Conservation (phyloP, 225 moss, liverwort and hornwort genomes). For the Bryoerythrophyllum caledonicum region DNA sequence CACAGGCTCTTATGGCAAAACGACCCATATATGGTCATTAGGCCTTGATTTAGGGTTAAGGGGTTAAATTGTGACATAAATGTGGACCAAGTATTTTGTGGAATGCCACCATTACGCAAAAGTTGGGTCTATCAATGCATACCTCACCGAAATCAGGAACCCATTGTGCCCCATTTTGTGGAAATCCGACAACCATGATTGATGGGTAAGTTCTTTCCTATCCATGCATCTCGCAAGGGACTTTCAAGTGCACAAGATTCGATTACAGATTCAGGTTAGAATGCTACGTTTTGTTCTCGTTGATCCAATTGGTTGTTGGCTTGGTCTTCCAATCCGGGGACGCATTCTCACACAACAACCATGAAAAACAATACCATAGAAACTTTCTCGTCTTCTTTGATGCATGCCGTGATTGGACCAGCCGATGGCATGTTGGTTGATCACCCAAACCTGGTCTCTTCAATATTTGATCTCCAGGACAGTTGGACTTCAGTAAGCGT, state of each 20-base stretch:
- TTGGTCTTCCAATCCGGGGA: not conserved
- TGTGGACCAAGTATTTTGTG: not conserved
- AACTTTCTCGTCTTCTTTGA: not conserved
- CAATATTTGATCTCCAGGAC: not conserved
- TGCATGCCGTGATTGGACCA: constrained; percentile 20
- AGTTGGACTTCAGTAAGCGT: not conserved
- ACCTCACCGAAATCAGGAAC: not conserved
- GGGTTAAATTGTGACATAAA: not conserved
- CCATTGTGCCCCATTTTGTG: not conserved
- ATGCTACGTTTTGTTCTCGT: not conserved
- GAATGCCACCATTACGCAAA: not conserved
- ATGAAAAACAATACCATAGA: not conserved
- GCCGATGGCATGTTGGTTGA: not conserved
- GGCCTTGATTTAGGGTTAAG: no score
- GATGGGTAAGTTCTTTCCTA: not conserved
- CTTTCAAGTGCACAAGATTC: not conserved
- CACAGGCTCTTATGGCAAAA: no score
- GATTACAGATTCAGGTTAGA: not conserved
- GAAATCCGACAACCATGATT: constrained; percentile 6
- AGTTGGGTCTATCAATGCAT: not conserved
- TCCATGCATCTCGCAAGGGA: not conserved
- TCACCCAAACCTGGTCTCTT: not conserved
- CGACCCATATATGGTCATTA: no score
- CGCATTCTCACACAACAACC: not conserved
- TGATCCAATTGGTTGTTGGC: constrained; percentile 2